Base-by-base conservation (phyloP, 1,284 basidiomycete species). In the Heimioporus punctisporus region DNA sequence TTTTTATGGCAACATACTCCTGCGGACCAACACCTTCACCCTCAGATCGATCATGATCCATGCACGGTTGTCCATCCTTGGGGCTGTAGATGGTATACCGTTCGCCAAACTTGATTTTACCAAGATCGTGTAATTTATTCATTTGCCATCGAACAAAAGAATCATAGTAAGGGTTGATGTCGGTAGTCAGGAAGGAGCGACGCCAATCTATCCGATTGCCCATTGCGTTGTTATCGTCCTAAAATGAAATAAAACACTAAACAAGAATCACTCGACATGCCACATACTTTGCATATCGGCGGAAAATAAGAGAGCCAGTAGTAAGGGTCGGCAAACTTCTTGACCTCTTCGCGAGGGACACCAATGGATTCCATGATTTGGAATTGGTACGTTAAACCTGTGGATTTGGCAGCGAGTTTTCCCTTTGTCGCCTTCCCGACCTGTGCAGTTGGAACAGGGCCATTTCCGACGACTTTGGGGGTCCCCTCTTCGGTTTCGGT, bases 41-140 rank as follows among this genome's bases (percentile, higher is more conserved):
- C 60, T 95, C 94, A 54, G 88, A 85, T 59, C 97, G 92, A 73
- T 99, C 97, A 78, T 99, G 97, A 76, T 99, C 97, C 97, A 99
- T 99, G 72, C 97, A 99, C 2, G 97, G 97, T 72, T 99, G 97
- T 11, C 95, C 95, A 67, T 99, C 97, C 74, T 98, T 98, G n/a
- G 95, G 95, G 64, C 93, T 97, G 81, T 97, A 99, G 71, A 99
- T 95, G 41, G 97, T 99, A 76, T 98, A 97, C 45, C 97, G 90
- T 77, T 98, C 93, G 50, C 97, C 97, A 69, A 98, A 99, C 77
- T 97, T 97, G 80, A 98, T 93, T 74, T 95, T 95, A 37, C 90
- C 88, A 52, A 93, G 78, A 44, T 79, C 80, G 75, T 93, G 84
- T 15, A 99, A 83, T 73, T 94, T 95, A 81, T 97, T 98, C 75